phyloP scores from a whole-genome alignment of 108 stramenopile genomes.

The Skeletonema menzelii region DNA sequence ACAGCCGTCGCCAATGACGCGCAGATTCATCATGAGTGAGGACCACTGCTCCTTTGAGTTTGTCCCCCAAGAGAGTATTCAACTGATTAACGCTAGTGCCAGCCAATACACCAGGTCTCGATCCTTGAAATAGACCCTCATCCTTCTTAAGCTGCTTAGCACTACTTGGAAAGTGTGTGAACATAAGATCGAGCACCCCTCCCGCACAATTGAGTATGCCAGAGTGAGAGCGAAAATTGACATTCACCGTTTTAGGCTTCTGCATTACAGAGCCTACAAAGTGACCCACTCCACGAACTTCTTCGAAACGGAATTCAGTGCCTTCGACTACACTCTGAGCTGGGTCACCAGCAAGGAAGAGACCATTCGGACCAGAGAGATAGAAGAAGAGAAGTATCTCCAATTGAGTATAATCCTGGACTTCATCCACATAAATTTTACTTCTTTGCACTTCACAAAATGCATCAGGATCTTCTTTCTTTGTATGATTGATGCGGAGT shows the following conservation, averaged over 20 bases:
- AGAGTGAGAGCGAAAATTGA: conserved; percentile 60
- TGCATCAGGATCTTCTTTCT: not conserved
- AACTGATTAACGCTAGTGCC: not conserved
- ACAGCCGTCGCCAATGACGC: conserved; percentile 45
- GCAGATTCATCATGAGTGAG: conserved; percentile 33
- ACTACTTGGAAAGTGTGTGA: conserved; percentile 33
- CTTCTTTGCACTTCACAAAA: not conserved
- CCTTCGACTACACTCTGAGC: conserved; percentile 60
- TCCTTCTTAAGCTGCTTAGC: conserved; percentile 42
- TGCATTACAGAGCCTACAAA: conserved; percentile 14
- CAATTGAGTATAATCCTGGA: conserved; percentile 62
- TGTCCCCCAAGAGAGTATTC: not conserved
- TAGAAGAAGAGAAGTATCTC: conserved; percentile 54
- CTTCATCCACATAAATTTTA: conserved; percentile 17
- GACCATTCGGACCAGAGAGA: conserved; percentile 31
- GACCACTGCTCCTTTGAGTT: conserved; percentile 18
- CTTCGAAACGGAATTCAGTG: conserved; percentile 62
- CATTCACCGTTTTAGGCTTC: conserved; percentile 37
- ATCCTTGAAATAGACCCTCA: conserved; percentile 45
- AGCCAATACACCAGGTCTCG: conserved; percentile 38
- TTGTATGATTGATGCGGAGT: not conserved
- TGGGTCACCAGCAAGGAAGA: conserved; percentile 57
- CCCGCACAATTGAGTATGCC: conserved; percentile 55
- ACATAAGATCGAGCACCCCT: conserved; percentile 39
- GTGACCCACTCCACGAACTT: conserved; percentile 47